phyloP scores from a whole-genome alignment of 129 eudicot genomes.

The Kitagawia praeruptora region DNA sequence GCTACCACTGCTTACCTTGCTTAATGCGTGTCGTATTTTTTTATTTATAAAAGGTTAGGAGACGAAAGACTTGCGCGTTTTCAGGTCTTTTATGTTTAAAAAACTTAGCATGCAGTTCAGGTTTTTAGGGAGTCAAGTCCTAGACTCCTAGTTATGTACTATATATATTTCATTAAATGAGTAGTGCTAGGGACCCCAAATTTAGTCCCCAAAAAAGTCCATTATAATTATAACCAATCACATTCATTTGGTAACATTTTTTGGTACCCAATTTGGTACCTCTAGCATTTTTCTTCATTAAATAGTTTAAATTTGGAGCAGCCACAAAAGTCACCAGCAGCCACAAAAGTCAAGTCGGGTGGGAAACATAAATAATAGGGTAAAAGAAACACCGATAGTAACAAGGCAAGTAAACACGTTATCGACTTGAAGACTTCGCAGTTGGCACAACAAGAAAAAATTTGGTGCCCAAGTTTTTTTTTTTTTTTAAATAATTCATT shows the following conservation, averaged over 20 bases:
- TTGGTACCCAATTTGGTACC: too few relatives aligned
- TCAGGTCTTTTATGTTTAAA: not conserved
- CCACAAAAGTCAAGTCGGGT: not conserved
- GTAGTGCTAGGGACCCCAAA: too few relatives aligned
- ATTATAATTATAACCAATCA: too few relatives aligned
- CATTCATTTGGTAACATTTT: too few relatives aligned
- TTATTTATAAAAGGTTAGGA: not conserved
- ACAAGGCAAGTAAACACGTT: not conserved
- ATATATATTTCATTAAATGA: too few relatives aligned
- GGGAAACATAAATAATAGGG: not conserved
- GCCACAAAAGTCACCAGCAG: too few relatives aligned
- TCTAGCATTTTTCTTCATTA: too few relatives aligned
- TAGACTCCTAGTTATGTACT: too few relatives aligned
- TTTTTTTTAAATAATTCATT: too few relatives aligned
- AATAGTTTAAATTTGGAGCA: not conserved
- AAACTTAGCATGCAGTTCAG: not conserved
- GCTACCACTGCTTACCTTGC: not conserved
- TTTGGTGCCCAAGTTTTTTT: too few relatives aligned
- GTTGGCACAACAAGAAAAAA: too few relatives aligned
- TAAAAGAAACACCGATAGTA: not conserved
- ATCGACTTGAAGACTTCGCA: not conserved
- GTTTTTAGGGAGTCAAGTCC: not conserved
- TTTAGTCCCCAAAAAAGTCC: too few relatives aligned
- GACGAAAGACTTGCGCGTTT: not conserved
- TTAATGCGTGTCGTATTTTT: not conserved